Conservation (phyloP, 192 early-diverging fungal genomes). For the Mortierella alpina region DNA sequence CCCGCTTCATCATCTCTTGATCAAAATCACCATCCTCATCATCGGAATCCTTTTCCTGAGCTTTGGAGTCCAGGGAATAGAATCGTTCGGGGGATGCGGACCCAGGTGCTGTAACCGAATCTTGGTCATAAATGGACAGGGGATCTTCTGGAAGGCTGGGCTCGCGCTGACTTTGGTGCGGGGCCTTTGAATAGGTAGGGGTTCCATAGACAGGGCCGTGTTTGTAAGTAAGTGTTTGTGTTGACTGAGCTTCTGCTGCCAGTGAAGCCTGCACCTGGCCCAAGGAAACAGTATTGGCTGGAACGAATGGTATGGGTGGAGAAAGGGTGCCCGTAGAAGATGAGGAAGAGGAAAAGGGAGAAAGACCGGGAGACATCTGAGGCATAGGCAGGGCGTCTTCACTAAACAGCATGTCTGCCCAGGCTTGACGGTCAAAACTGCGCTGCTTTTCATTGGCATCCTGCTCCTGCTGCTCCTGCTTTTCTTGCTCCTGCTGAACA, state of each 20-base stretch:
- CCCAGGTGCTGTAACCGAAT: neutral
- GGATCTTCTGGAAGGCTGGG: neutral
- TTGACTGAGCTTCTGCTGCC: neutral
- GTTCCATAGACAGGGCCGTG: neutral
- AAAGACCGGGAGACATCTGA: conserved; percentile 34
- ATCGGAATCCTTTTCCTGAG: too few relatives aligned
- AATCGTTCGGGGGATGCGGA: neutral
- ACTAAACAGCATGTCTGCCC: conserved; percentile 32
- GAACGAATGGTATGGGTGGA: conserved; percentile 18
- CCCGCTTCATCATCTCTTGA: neutral
- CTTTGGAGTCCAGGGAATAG: too few relatives aligned
- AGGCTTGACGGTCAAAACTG: conserved; percentile 10
- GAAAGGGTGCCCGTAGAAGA: conserved; percentile 21
- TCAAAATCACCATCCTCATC: neutral
- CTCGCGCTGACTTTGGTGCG: neutral
- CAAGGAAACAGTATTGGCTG: conserved; percentile 5
- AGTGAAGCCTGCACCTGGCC: conserved; percentile 3
- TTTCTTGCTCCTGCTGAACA: neutral
- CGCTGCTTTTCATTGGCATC: neutral
- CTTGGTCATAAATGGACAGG: neutral
- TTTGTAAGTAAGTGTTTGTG: conserved; percentile 1
- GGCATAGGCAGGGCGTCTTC: conserved; percentile 22
- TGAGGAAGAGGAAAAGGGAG: conserved; percentile 14
- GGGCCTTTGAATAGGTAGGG: neutral
- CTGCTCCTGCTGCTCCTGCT: neutral